A percentile compares a stretch with the other conserved stretches of the same genome.
phyloP scores from a whole-genome alignment of 192 early-diverging fungal species.

The Rhizoclosmatium globosum region DNA sequence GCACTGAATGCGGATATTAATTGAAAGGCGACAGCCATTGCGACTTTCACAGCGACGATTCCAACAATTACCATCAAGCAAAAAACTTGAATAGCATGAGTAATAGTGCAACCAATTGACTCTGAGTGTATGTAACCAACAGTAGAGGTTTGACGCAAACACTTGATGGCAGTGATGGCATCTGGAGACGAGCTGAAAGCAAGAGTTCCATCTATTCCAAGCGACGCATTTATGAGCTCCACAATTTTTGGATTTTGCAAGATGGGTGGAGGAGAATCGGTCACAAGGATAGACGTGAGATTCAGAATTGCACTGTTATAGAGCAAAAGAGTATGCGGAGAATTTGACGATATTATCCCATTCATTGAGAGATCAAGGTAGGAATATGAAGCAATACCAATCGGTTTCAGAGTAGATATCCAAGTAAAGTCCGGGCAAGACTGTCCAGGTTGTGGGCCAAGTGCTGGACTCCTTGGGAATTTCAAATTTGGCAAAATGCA shows the following conservation, averaged over 20 bases:
- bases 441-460: not conserved
- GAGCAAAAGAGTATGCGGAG: not conserved
- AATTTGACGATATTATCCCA: not conserved
- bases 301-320: constrained; percentile 55
- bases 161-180: not conserved
- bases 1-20: not conserved
- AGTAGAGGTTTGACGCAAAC: constrained; percentile 23
- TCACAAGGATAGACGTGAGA: constrained; percentile 23
- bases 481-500: constrained; percentile 1
- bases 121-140: constrained; percentile 47
- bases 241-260: not conserved
- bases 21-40: constrained; percentile 35
- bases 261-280: not conserved
- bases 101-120: constrained; percentile 48
- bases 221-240: not conserved
- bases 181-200: not conserved
- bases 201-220: constrained; percentile 9
- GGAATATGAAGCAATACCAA: not conserved
- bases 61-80: constrained; percentile 43
- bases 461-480: not conserved
- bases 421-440: not conserved
- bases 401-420: not conserved
- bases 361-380: not conserved
- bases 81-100: constrained; percentile 40
- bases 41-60: constrained; percentile 48